A percentile compares a stretch with the other conserved stretches of the same genome.
Conservation (phyloP, 352 stramenopile genomes). For the Phytophthora ohioensis region DNA sequence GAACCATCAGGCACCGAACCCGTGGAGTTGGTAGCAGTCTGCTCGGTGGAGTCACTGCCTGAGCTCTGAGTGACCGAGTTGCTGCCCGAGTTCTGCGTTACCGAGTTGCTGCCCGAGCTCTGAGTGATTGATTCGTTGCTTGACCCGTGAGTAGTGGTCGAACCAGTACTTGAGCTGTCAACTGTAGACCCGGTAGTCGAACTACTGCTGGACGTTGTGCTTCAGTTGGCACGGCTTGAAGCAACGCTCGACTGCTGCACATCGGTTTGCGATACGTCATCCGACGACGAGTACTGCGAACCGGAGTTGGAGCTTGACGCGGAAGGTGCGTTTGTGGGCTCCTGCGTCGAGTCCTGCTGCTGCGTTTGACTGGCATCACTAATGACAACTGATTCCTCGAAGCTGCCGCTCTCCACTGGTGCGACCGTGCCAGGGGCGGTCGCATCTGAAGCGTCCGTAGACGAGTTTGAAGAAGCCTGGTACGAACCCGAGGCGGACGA, state of each 20-base stretch:
- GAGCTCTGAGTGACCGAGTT: too few species aligned
- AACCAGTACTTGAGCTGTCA: too few species aligned
- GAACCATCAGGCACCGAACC: background rate
- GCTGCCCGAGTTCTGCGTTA: too few species aligned
- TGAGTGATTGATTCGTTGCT: too few species aligned
- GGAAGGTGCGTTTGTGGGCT: slow-evolving; percentile 6
- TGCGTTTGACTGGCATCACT: slow-evolving; percentile 18
- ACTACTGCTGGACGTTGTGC: too few species aligned
- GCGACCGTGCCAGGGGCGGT: slow-evolving; percentile 27
- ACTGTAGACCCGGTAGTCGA: too few species aligned
- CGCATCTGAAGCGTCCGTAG: slow-evolving; percentile 19
- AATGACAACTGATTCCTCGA: slow-evolving; percentile 26
- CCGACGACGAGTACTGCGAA: slow-evolving; percentile 6
- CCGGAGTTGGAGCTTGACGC: slow-evolving; percentile 12
- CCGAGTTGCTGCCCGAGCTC: too few species aligned
- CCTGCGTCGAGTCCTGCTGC: slow-evolving; percentile 15
- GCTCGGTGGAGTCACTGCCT: too few species aligned
- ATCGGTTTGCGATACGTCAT: slow-evolving; percentile 21
- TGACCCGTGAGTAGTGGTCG: too few species aligned
- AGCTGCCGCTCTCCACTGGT: slow-evolving; percentile 21
- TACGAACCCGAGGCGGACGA: slow-evolving; percentile 12
- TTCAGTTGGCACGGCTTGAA: slow-evolving; percentile 10
- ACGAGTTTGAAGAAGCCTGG: slow-evolving; percentile 19
- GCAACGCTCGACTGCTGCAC: slow-evolving; percentile 29
- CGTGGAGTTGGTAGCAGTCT: too few species aligned